Conservation (phyloP, 1,284 basidiomycete genomes). For the Irpex sp. region DNA sequence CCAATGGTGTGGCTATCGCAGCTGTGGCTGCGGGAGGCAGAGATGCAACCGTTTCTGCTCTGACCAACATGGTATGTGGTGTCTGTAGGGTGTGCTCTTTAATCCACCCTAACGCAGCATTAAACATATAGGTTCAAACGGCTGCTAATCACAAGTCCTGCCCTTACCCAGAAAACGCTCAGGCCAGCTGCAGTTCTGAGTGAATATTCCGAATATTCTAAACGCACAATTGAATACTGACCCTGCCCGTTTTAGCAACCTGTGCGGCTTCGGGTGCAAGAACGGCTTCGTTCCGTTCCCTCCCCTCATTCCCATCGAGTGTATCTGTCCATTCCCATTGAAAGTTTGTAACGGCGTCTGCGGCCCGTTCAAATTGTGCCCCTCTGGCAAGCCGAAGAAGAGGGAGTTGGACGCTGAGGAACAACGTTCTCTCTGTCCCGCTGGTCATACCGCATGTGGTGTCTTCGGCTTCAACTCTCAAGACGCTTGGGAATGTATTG, state of each 20-base stretch:
- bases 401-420: constrained; percentile 15
- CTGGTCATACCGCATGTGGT: constrained; percentile 38
- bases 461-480: constrained; percentile 29
- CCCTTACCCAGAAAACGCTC: constrained; percentile 23
- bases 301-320: constrained; percentile 28
- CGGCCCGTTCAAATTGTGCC: constrained; percentile 24
- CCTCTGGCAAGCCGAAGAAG: constrained; percentile 21
- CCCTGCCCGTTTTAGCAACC: constrained; percentile 18
- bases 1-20: constrained; percentile 27
- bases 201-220: background rate
- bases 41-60: background rate
- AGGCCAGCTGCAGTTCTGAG: constrained; percentile 20
- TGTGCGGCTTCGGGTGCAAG: constrained; percentile 44
- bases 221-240: background rate
- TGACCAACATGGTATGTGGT: background rate
- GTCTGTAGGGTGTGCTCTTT: background rate
- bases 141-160: constrained; percentile 25
- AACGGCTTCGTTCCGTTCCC: constrained; percentile 38
- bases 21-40: constrained; percentile 32
- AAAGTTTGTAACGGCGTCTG: constrained; percentile 47
- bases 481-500: constrained; percentile 45
- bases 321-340: constrained; percentile 37
- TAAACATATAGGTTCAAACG: background rate
- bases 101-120: background rate
- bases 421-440: constrained; percentile 20